Percentiles rank a stretch among this genome's conserved stretches.
These are phyloP conservation scores for Metschnikowia sp. DNA, from an alignment of 805 yeast species.

Conservation along the genomic window DNA sequence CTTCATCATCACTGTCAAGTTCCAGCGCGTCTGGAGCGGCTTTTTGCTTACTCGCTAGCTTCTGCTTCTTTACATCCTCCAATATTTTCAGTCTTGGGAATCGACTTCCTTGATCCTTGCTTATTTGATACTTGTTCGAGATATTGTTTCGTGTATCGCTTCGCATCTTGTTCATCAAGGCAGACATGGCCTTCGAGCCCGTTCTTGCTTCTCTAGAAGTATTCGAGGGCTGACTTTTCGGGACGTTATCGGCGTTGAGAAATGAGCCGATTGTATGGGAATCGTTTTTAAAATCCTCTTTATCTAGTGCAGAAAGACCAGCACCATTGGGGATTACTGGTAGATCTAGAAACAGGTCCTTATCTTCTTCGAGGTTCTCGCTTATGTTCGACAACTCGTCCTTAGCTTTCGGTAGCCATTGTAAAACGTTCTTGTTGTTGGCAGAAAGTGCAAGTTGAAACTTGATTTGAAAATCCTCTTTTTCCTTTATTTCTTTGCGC, in stretches of 20 bases:
- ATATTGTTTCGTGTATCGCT: slow-evolving; percentile 20
- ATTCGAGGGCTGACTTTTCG: slow-evolving; percentile 1
- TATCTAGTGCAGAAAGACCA: slow-evolving; percentile 24
- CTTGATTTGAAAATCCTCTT: slow-evolving; percentile 38
- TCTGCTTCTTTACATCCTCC: slow-evolving; percentile 7
- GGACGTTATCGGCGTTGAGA: slow-evolving; percentile 14
- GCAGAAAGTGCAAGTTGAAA: slow-evolving; percentile 43
- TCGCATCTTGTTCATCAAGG: slow-evolving; percentile 37
- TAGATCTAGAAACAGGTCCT: slow-evolving; percentile 25
- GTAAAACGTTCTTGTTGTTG: slow-evolving; percentile 31
- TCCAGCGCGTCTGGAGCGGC: neutral
- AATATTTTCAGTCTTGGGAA: slow-evolving; percentile 8
- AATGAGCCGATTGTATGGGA: slow-evolving; percentile 28
- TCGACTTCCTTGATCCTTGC: neutral
- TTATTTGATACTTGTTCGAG: neutral
- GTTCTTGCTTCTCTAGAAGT: slow-evolving; percentile 10
- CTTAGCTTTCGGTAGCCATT: slow-evolving; percentile 33
- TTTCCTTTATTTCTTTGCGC: slow-evolving; percentile 43
- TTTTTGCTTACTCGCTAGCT: neutral
- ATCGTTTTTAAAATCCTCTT: neutral
- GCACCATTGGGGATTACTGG: slow-evolving; percentile 35
- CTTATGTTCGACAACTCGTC: neutral
- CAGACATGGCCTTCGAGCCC: slow-evolving; percentile 34
- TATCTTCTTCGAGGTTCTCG: slow-evolving; percentile 3
- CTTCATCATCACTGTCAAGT: slow-evolving; percentile 16